Conservation (phyloP, 495 filamentous ascomycete genomes). For the Chaetomium fimeti region DNA sequence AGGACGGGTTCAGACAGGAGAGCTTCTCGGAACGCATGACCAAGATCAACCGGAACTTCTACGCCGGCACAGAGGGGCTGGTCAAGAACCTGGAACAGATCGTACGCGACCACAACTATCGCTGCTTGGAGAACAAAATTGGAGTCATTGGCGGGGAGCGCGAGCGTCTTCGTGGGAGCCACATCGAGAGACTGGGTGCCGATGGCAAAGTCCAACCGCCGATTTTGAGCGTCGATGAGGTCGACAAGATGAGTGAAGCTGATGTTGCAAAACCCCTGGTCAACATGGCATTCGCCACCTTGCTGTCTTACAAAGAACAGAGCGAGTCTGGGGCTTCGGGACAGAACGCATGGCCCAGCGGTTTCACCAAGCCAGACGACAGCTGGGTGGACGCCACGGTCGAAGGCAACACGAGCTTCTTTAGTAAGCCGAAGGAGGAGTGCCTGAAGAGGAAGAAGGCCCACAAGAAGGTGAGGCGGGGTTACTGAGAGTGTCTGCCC, state of each 20-base stretch:
- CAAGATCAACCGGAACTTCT: conserved; percentile 36
- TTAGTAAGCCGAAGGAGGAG: conserved; percentile 26
- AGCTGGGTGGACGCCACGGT: conserved; percentile 33
- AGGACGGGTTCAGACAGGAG: conserved; percentile 4
- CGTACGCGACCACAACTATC: conserved; percentile 29
- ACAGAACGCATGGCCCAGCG: conserved; percentile 13
- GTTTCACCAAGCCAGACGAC: conserved; percentile 27
- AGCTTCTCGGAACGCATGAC: conserved; percentile 16
- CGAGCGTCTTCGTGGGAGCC: conserved; percentile 21
- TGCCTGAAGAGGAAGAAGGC: conserved; percentile 20
- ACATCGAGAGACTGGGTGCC: conserved; percentile 11
- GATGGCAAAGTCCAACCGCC: conserved; percentile 25
- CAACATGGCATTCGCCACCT: conserved; percentile 38
- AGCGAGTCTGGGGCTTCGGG: neutral
- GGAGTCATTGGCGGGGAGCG: conserved; percentile 34
- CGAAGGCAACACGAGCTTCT: conserved; percentile 39
- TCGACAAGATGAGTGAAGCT: conserved; percentile 31
- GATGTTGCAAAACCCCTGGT: conserved; percentile 42
- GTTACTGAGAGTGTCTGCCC: conserved; percentile 22
- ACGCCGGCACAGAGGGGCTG: conserved; percentile 34
- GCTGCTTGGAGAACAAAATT: conserved; percentile 27
- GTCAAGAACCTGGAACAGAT: conserved; percentile 27
- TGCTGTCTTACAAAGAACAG: conserved; percentile 34
- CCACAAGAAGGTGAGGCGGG: conserved; percentile 20
- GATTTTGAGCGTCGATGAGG: conserved; percentile 32